Percentiles rank a stretch among this genome's conserved stretches.
phyloP scores from a whole-genome alignment of 2,329 filamentous ascomycete species.

The Scytalidium lignicola region DNA sequence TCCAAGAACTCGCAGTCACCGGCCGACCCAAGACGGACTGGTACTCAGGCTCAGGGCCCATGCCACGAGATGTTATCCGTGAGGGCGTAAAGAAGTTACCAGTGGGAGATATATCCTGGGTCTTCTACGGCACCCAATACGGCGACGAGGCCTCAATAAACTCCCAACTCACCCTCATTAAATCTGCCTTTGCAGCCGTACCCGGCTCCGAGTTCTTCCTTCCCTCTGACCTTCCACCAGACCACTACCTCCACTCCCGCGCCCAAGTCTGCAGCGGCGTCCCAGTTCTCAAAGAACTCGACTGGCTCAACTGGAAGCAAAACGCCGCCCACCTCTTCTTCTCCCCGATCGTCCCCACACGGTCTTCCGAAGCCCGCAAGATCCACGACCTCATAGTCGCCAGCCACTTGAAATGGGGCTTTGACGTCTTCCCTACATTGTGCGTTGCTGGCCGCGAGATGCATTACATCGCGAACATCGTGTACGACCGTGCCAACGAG shows the following conservation, averaged over 20 bases:
- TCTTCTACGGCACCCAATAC: constrained; percentile 29
- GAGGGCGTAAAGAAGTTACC: constrained; percentile 23
- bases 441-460: constrained; percentile 47
- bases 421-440: constrained; percentile 47
- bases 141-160: constrained; percentile 20
- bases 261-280: constrained; percentile 24
- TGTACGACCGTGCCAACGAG: constrained; percentile 42
- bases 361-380: constrained; percentile 32
- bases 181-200: constrained; percentile 23
- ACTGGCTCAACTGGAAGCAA: constrained; percentile 46
- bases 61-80: constrained; percentile 25
- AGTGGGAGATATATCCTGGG: constrained; percentile 24
- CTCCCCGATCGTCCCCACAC: constrained; percentile 31
- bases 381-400: constrained; percentile 42
- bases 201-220: constrained; percentile 26
- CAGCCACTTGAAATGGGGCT: constrained; percentile 40
- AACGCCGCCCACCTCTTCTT: constrained; percentile 49
- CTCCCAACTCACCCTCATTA: constrained; percentile 22
- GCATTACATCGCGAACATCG: constrained; percentile 50
- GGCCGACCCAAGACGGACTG: constrained; percentile 19
- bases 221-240: constrained; percentile 25
- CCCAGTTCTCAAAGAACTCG: constrained; percentile 25
- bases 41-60: constrained; percentile 19
- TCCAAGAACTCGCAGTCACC: constrained; percentile 27
- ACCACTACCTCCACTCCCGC: constrained; percentile 25